Evolutionary conservation across 2,329 filamentous ascomycete genomes (phyloP), one percentile per base, ranked within the genome.

Genomic region (Capronia epimyces): DNA sequence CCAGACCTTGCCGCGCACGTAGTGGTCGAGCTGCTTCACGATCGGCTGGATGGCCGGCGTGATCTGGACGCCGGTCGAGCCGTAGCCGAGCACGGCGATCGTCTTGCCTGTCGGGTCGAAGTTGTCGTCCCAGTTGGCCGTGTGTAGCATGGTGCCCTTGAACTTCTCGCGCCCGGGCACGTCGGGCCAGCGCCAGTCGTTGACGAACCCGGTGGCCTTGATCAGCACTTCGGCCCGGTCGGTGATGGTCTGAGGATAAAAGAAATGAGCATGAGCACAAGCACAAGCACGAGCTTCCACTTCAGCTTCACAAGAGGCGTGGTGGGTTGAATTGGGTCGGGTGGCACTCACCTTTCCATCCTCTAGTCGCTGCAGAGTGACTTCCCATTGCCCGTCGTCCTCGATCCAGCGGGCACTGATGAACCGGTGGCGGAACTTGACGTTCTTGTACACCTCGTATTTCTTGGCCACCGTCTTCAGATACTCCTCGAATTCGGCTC

Each of bases 11-110:
- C 50, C 52, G 21, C 57, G 52, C 39, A 61, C 56, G 6, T 60
- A 63, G 41, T 56, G 61, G 18, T 55, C 46, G 2, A 64, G 53
- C 20, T 57, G 43, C 7, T 57, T 57, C 18, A 65, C 69, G 9
- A 66, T 60, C 5, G 66, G 66, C 41, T 71, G 68, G 43, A 55
- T 57, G 43, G 50, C 42, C 50, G 63, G 63, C 6, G 69, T 53
- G 43, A 70, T 69, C 52, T 71, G 71, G 13, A 73, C 71, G 0
- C 63, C 69, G 3, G 64, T 67, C 3, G 62, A 62, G 0, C 65
- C 64, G 27, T 58, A 62, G 1, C 64, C 64, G 34, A 66, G 62
- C 0, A 67, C 49, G 18, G 58, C 64, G n/a, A 66, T 51, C 1
- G 48, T 49, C 21, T 64, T 65, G n/a, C 54, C 59, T 2, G 54